Evolutionary conservation across 2,329 filamentous ascomycete species (phyloP).

Genomic region (Sclerotinia trifoliorum): DNA sequence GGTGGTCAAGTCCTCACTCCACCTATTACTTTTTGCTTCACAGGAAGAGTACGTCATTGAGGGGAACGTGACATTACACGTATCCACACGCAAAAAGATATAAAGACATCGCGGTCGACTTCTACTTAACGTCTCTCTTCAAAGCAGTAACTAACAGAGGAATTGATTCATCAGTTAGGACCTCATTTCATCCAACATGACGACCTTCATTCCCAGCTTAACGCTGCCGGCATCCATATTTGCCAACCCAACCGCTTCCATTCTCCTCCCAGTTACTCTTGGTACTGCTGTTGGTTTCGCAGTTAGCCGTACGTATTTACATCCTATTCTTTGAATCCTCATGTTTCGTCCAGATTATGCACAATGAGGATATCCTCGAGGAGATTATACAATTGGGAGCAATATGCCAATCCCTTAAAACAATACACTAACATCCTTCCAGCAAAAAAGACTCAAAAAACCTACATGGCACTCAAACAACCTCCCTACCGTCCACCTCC

Average conservation of each 20-base stretch:
- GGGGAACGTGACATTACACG: neutral
- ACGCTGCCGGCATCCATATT: slow-evolving; percentile 73
- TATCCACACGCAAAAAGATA: slow-evolving; percentile 2
- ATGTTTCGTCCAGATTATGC: neutral
- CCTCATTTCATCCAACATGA: slow-evolving; percentile 56
- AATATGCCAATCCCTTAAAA: neutral
- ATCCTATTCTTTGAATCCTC: neutral
- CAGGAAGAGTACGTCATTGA: slow-evolving; percentile 13
- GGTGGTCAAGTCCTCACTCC: slow-evolving; percentile 5
- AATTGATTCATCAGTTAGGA: neutral
- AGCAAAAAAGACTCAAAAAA: slow-evolving; percentile 59
- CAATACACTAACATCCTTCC: slow-evolving; percentile 22
- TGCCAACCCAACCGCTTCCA: slow-evolving; percentile 66
- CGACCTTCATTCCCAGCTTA: slow-evolving; percentile 73
- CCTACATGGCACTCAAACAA: slow-evolving; percentile 66
- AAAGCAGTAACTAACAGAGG: neutral
- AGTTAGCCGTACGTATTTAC: slow-evolving; percentile 56
- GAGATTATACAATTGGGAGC: neutral
- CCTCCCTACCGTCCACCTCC: slow-evolving; percentile 61
- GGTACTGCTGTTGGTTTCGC: slow-evolving; percentile 73
- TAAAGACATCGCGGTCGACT: neutral
- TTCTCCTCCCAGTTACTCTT: slow-evolving; percentile 71
- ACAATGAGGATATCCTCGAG: neutral
- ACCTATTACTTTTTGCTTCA: slow-evolving; percentile 9
- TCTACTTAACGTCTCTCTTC: neutral